phyloP scores from a whole-genome alignment of 148 eudicot species.

The Rhododendron williamsianum region DNA sequence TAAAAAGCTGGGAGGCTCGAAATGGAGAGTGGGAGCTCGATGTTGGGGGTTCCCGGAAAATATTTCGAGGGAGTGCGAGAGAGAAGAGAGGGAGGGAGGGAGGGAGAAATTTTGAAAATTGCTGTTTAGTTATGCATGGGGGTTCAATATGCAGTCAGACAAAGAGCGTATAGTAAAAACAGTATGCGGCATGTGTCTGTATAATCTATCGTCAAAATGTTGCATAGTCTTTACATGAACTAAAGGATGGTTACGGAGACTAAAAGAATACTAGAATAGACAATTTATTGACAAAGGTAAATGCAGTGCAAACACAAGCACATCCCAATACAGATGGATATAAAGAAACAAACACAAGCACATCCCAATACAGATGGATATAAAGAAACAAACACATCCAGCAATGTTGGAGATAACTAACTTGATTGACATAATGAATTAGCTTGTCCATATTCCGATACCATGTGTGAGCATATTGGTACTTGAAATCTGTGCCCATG shows the following conservation, averaged over 20 bases:
- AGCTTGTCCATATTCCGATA: slow-evolving; percentile 92
- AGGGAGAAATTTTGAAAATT: no score
- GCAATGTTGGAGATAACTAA: slow-evolving; percentile 19
- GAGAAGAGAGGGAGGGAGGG: no score
- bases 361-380: neutral
- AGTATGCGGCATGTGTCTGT: neutral
- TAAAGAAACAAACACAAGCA: neutral
- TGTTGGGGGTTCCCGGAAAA: no score
- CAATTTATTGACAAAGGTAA: neutral
- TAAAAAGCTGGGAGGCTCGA: no score
- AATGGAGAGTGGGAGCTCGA: no score
- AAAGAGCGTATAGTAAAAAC: neutral
- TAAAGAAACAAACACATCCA: neutral
- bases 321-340: neutral
- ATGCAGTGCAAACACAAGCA: neutral
- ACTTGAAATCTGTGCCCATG: slow-evolving; percentile 98
- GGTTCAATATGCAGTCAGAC: neutral
- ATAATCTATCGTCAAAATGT: neutral
- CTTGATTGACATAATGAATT: slow-evolving; percentile 87
- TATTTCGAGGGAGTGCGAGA: no score
- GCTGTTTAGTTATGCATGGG: no score
- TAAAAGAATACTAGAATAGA: neutral
- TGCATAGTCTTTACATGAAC: neutral
- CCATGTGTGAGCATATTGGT: slow-evolving; percentile 93
- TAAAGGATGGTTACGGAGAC: neutral